Evolutionary conservation across 768 basidiomycete species (phyloP), one percentile per base, ranked within the genome.

Genomic region (Leccinum longicurvipes): DNA sequence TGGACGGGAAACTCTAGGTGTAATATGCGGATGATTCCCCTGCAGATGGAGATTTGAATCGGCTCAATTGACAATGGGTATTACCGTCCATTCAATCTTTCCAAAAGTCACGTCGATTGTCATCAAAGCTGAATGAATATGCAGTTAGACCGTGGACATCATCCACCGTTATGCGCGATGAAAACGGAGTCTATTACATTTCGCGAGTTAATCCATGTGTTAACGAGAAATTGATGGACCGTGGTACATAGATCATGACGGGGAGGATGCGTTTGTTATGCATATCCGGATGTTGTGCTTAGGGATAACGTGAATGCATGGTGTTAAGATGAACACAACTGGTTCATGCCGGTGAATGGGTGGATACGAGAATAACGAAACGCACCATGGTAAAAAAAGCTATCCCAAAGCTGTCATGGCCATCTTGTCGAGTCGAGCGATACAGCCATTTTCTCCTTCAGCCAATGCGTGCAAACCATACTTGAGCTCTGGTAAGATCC

Each of bases 401-500:
- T n/a, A 39, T n/a, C 45, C 54, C 54, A 34, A 31, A 15, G 39
- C 58, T 54, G 7, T 6, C 31, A 19, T 15, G 44, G 21, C 34
- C n/a, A 47, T 8, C 41, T 42, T 34, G 67, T 63, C 15, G 59
- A 29, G 42, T 61, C 55, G 32, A 61, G 65, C 23, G 54, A 62
- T 36, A 59, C 55, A 17, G 36, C n/a, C 9, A 57, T 59, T 36
- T 57, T 67, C 47, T 70, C 67, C 59, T 61, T 69, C 23, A 74
- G 46, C 70, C 72, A 77, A 27, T 51, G 59, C 67, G 74, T 86
- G 84, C 21, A 85, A 63, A 0, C 77, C 80, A 56, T 81, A 81
- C 63, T 85, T 84, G 4, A 85, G 72, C 49, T 79, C 76, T 3
- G 70, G 69, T 2, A 83, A 82, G 19, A 86, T 70, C 25, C 64